Conservation (phyloP, 2,329 filamentous ascomycete genomes). For the Sarocladiaceae sp. region DNA sequence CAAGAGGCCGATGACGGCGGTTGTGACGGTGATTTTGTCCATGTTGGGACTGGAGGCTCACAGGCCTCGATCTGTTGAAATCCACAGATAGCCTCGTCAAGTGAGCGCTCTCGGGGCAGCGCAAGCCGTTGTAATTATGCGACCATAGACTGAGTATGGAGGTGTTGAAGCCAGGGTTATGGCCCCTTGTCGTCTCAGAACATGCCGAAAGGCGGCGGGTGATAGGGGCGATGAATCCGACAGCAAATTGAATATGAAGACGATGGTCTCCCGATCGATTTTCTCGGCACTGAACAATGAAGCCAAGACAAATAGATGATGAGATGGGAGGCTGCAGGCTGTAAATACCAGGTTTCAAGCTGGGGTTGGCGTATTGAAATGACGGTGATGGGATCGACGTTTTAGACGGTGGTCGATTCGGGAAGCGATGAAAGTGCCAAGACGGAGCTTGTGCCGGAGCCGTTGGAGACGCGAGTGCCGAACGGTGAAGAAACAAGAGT, state of each 20-base stretch:
- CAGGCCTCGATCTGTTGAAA: not conserved
- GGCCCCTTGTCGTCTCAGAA: slow-evolving; percentile 8
- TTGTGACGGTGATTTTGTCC: slow-evolving; percentile 27
- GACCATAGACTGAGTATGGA: not conserved
- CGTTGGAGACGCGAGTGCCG: slow-evolving; percentile 9
- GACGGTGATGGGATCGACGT: not conserved
- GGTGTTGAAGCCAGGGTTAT: not conserved
- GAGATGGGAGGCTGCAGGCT: no score
- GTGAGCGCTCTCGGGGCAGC: slow-evolving; percentile 3
- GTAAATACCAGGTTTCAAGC: no score
- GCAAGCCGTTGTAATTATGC: not conserved
- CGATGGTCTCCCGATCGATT: no score
- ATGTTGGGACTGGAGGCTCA: slow-evolving; percentile 9
- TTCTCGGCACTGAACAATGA: no score
- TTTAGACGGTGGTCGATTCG: slow-evolving; percentile 4
- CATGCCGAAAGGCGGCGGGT: no score
- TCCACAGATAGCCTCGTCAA: not conserved
- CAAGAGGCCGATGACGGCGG: slow-evolving; percentile 30
- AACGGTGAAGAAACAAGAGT: not conserved
- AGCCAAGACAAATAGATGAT: no score
- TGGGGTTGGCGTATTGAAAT: no score
- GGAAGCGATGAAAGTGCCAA: slow-evolving; percentile 1
- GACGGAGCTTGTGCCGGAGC: slow-evolving; percentile 9
- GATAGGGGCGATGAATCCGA: no score
- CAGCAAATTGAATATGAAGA: no score